Base-by-base conservation (phyloP, 2,329 filamentous ascomycete species). In the Dryadomyces sulphureus region DNA sequence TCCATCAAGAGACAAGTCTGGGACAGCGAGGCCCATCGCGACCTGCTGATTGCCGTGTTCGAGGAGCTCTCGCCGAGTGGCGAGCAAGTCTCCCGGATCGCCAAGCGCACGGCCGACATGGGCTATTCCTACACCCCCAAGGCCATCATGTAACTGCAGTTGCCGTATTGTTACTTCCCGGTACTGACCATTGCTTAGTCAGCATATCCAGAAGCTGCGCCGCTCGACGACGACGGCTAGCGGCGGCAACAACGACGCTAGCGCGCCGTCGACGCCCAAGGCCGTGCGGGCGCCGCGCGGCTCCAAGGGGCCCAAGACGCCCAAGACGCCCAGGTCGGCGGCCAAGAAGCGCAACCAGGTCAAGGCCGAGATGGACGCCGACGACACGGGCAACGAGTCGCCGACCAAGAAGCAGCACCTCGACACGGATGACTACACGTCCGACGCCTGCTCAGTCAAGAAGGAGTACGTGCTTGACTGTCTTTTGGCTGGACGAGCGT, bases 191-290 rank as follows among this genome's bases (percentile, higher is more conserved):
- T 32, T 21, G 5, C 11, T 25, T 43, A 62, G 60, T 1, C 60
- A 63, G 53, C 60, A 63, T 19, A 50, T 63, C 0, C 60, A 63
- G 45, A 63, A 62, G 45, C 52, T 63, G 0, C 56, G 58, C 11
- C 56, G 58, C 32, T 58, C 58, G 50, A 56, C 59, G 0, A 38
- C 43, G 14, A 49, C 39, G 9, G 45, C 38, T 21, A 5, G 40
- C 3, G 17, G n/a, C 11, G 17, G 40, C 5, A 25, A 9, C 4
- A 12, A 16, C 5, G 25, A 42, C 6, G 25, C 16, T 2, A 17
- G 35, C 4, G 46, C 45, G 2, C 50, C 53, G 22, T 54, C 53
- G 46, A 54, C 54, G 1, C 47, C 51, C 0, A 41, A 41, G 3
- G 41, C 47, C 1, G n/a, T n/a, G n/a, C n/a, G n/a, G n/a, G n/a